Evolutionary conservation across 768 basidiomycete species (phyloP), one percentile per base, ranked within the genome.

Genomic region (Xerocomus spinulosus): DNA sequence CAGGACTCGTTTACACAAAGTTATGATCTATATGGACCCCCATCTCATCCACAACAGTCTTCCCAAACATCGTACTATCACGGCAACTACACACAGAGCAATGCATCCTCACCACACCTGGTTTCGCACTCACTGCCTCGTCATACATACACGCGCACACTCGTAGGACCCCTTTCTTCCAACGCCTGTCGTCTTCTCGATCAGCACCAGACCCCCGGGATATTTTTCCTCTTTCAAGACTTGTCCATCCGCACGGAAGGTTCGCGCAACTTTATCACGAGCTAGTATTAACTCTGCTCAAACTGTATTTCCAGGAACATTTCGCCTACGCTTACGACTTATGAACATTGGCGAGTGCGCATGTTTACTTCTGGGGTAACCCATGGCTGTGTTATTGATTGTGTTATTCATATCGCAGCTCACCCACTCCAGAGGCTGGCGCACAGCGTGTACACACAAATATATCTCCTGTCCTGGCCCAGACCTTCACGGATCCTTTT

Each of bases 171-270:
- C 1, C 75, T 95, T 14, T 86, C 86, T 15, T 82, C 91, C 25
- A 89, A 90, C 62, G 93, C 91, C 14, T 87, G 85, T 65, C 81
- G 85, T 42, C 74, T 96, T 42, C 70, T 81, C 48, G 92, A 95
- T 62, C 88, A 92, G 61, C 82, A 92, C 66, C 84, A 87, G 51
- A 82, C 84, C 52, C 77, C 80, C 42, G 94, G 93, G 7, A 85
- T 96, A 53, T 97, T 92, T 68, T 97, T 96, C 72, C 82, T 96
- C 52, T 92, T 94, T 70, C 92, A 92, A 64, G 94, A 96, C 70
- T 70, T 97, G 44, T 92, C 90, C 38, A 87, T 97, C 40, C 80
- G 94, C 48, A 94, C 90, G 17, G 94, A 97, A 79, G 90, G 89
- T 85, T 67, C 61, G 61, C 44, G 44, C 42, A 61, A 60, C 65